These are phyloP conservation scores for Amylostereum areolatum DNA, from an alignment of 1,284 basidiomycete species.

Conservation along the genomic window DNA sequence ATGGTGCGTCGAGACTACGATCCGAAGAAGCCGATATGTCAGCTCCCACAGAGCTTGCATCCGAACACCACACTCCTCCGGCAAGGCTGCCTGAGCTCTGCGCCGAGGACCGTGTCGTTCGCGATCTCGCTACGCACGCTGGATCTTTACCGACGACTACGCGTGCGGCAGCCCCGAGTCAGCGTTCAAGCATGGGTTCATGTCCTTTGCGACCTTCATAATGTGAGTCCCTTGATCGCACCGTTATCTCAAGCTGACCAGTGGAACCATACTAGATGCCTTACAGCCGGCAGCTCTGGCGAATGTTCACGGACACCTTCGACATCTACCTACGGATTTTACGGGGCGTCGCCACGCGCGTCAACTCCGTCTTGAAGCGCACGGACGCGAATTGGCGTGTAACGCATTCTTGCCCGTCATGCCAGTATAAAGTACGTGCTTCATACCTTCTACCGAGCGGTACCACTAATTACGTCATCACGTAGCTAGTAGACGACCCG, in stretches of 20 bases:
- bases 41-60: background rate
- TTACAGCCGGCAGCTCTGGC: conserved; percentile 8
- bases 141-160: background rate
- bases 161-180: conserved; percentile 3
- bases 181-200: conserved; percentile 6
- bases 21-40: background rate
- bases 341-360: conserved; percentile 7
- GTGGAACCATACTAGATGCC: background rate
- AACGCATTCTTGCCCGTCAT: conserved; percentile 24
- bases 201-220: conserved; percentile 4
- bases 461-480: background rate
- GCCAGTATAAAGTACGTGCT: conserved; percentile 19
- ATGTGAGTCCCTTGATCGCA: background rate
- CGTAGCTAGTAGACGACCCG: conserved; percentile 19
- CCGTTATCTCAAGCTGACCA: background rate
- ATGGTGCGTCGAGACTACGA: background rate
- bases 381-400: conserved; percentile 20
- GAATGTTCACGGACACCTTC: conserved; percentile 21
- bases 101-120: background rate
- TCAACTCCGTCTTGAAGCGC: conserved; percentile 16
- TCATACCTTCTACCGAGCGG: background rate
- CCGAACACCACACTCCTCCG: background rate
- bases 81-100: conserved; percentile 3
- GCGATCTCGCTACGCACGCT: background rate
- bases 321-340: conserved; percentile 25